phyloP scores from a whole-genome alignment of 2,329 filamentous ascomycete genomes.

The Apiospora arundinis region DNA sequence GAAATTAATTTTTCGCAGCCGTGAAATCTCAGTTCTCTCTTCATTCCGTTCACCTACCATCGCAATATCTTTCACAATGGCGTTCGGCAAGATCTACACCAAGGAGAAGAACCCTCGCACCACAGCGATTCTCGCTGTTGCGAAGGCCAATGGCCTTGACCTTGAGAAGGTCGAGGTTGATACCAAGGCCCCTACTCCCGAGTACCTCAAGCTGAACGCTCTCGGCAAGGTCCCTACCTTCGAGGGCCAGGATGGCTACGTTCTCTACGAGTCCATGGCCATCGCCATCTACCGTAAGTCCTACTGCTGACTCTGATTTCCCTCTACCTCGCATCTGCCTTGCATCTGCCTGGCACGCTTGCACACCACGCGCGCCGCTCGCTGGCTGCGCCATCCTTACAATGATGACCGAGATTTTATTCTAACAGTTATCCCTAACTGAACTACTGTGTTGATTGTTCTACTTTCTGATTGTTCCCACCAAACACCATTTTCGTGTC shows the following conservation, averaged over 20 bases:
- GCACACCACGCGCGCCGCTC: slow-evolving; percentile 25
- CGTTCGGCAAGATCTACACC: slow-evolving; percentile 98
- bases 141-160: slow-evolving; percentile 96
- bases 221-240: slow-evolving; percentile 94
- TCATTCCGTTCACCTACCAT: slow-evolving; percentile 27
- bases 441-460: slow-evolving; percentile 87
- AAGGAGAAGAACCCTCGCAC: slow-evolving; percentile 81
- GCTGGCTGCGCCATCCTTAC: slow-evolving; percentile 31
- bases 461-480: slow-evolving; percentile 75
- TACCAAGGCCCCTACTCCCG: slow-evolving; percentile 68
- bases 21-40: slow-evolving; percentile 15
- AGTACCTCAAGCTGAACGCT: slow-evolving; percentile 86
- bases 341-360: slow-evolving; percentile 24
- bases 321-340: slow-evolving; percentile 26
- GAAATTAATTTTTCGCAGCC: slow-evolving; percentile 3
- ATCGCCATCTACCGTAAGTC: slow-evolving; percentile 97
- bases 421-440: slow-evolving; percentile 99
- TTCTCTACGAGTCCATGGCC: slow-evolving; percentile 88
- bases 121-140: slow-evolving; percentile 87
- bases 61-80: slow-evolving; percentile 63
- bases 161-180: slow-evolving; percentile 81
- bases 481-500: slow-evolving; percentile 1
- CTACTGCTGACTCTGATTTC: slow-evolving; percentile 29
- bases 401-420: slow-evolving; percentile 78
- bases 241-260: slow-evolving; percentile 88